These are phyloP conservation scores for Cystobasidium tubakii DNA, from an alignment of 768 basidiomycete species.

Conservation along the genomic window DNA sequence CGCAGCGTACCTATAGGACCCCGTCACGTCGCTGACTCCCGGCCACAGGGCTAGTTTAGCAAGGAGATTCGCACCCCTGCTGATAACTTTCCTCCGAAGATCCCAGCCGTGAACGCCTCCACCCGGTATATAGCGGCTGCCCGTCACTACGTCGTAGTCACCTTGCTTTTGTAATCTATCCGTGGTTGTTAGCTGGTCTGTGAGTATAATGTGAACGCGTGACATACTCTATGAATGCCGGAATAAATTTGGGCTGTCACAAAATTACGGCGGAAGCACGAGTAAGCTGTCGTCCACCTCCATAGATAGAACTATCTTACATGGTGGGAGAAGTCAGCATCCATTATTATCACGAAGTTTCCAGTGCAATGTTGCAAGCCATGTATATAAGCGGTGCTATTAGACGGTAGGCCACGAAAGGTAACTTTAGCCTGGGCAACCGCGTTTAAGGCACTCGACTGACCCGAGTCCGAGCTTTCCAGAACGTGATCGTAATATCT, in stretches of 20 bases:
- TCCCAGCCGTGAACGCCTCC: slow-evolving; percentile 94
- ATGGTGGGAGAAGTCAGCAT: slow-evolving; percentile 92
- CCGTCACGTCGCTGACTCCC: slow-evolving; percentile 83
- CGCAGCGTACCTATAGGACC: slow-evolving; percentile 61
- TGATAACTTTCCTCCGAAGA: slow-evolving; percentile 77
- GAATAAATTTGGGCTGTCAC: slow-evolving; percentile 85
- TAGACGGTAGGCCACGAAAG: not conserved
- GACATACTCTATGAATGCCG: slow-evolving; percentile 78
- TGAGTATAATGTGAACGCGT: too few relatives aligned
- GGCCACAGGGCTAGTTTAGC: slow-evolving; percentile 78
- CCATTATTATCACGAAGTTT: slow-evolving; percentile 94
- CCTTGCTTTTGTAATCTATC: slow-evolving; percentile 71
- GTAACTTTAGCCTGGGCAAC: too few relatives aligned
- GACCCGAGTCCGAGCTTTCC: slow-evolving; percentile 88
- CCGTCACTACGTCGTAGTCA: slow-evolving; percentile 87
- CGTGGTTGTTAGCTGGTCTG: slow-evolving; percentile 3
- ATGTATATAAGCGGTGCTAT: slow-evolving; percentile 84
- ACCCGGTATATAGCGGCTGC: slow-evolving; percentile 71
- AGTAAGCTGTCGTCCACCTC: not conserved
- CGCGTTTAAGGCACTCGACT: slow-evolving; percentile 44
- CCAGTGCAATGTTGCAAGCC: slow-evolving; percentile 82
- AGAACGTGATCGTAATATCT: slow-evolving; percentile 78
- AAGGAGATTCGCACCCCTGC: slow-evolving; percentile 80
- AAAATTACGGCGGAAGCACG: not conserved
- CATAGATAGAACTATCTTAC: slow-evolving; percentile 55